phyloP scores from a whole-genome alignment of 345 rosid species.

The Rubroshorea leprosula region DNA sequence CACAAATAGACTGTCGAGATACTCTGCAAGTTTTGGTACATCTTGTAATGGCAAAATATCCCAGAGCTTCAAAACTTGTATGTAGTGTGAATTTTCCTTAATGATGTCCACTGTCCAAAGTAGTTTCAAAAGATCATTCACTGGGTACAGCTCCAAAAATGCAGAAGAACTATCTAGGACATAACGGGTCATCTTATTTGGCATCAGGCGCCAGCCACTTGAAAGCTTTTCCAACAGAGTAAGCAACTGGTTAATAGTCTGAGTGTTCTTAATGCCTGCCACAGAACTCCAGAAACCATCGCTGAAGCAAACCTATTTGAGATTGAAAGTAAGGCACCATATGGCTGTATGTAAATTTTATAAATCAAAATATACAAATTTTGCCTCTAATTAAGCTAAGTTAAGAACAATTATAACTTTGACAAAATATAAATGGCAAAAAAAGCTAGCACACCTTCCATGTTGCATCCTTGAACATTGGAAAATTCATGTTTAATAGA shows the following conservation, averaged over 20 bases:
- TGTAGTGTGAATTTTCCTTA: conserved; percentile 12
- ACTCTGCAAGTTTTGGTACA: conserved; percentile 11
- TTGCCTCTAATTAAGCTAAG: too few species aligned
- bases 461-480: too few species aligned
- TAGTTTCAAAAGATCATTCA: conserved; percentile 17
- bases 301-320: conserved; percentile 23
- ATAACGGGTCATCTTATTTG: background rate
- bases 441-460: too few species aligned
- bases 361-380: background rate
- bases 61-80: conserved; percentile 39
- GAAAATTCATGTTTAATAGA: too few species aligned
- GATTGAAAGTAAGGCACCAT: background rate
- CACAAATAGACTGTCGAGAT: conserved; percentile 19
- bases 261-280: conserved; percentile 13
- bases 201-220: conserved; percentile 22
- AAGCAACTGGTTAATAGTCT: conserved; percentile 13
- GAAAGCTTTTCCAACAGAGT: conserved; percentile 23
- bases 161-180: background rate
- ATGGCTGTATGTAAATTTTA: too few species aligned
- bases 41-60: conserved; percentile 24
- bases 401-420: too few species aligned
- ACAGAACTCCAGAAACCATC: conserved; percentile 24
- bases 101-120: conserved; percentile 32
- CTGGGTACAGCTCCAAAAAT: conserved; percentile 11
- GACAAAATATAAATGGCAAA: too few species aligned